These are phyloP conservation scores for Gaertneriomyces semiglobifer DNA, from an alignment of 192 early-diverging fungal species.

Conservation along the genomic window DNA sequence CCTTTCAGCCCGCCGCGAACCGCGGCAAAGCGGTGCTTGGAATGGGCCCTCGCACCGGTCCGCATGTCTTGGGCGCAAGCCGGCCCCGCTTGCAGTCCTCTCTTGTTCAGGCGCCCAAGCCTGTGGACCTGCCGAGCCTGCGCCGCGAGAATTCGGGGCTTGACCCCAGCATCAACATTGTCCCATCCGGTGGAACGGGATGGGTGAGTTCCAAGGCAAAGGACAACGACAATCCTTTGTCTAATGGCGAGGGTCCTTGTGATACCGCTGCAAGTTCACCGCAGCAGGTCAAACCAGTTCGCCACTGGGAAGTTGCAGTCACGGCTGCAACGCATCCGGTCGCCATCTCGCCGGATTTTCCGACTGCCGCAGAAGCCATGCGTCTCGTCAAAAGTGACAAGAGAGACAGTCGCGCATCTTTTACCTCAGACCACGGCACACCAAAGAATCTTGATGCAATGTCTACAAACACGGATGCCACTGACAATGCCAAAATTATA, in stretches of 20 bases:
- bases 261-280: background rate
- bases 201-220: constrained; percentile 4
- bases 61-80: constrained; percentile 19
- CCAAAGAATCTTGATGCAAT: too few relatives aligned
- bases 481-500: too few relatives aligned
- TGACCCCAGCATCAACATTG: constrained; percentile 11
- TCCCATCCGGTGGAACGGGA: constrained; percentile 10
- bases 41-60: background rate
- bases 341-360: constrained; percentile 19
- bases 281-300: background rate
- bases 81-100: constrained; percentile 30
- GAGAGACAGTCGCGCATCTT: background rate
- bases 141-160: constrained; percentile 20
- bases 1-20: too few relatives aligned
- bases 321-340: background rate
- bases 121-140: constrained; percentile 29
- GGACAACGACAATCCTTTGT: background rate
- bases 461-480: too few relatives aligned
- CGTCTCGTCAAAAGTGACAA: constrained; percentile 4
- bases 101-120: constrained; percentile 27
- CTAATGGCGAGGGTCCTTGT: background rate
- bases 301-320: background rate
- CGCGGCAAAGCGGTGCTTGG: too few relatives aligned
- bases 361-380: constrained; percentile 18
- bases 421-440: too few relatives aligned